A percentile compares a stretch with the other conserved stretches of the same genome.
Conservation (phyloP, 2,329 filamentous ascomycete species). For the Aureobasidium sp. region DNA sequence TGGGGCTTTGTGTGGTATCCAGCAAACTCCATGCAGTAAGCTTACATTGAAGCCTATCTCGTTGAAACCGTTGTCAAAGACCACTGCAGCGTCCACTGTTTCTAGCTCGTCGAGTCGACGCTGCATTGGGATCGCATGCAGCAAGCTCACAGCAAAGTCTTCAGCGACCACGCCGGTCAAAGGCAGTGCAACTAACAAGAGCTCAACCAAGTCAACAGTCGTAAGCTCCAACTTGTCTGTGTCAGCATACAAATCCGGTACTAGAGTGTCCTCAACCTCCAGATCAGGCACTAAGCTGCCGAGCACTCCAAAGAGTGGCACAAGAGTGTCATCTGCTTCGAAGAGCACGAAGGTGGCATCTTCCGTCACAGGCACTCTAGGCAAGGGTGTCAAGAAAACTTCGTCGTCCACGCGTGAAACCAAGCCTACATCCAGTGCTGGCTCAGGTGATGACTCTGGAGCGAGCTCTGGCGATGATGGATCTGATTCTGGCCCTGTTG, state of each 20-base stretch:
- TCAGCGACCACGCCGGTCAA: background rate
- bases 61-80: background rate
- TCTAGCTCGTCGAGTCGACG: background rate
- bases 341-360: background rate
- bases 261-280: background rate
- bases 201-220: background rate
- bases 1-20: background rate
- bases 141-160: background rate
- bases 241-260: background rate
- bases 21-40: background rate
- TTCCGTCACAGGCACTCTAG: background rate
- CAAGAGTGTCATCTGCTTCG: background rate
- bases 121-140: background rate
- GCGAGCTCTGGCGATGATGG: background rate
- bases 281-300: background rate
- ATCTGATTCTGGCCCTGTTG: no score
- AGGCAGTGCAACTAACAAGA: background rate
- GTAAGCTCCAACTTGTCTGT: no score
- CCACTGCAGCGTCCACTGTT: background rate
- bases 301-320: no score
- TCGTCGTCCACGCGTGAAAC: background rate
- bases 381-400: background rate
- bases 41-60: background rate
- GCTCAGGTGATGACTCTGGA: background rate
- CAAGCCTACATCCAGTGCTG: background rate